phyloP scores from a whole-genome alignment of 73 alveolate genomes.

The Uronychia binucleata region DNA sequence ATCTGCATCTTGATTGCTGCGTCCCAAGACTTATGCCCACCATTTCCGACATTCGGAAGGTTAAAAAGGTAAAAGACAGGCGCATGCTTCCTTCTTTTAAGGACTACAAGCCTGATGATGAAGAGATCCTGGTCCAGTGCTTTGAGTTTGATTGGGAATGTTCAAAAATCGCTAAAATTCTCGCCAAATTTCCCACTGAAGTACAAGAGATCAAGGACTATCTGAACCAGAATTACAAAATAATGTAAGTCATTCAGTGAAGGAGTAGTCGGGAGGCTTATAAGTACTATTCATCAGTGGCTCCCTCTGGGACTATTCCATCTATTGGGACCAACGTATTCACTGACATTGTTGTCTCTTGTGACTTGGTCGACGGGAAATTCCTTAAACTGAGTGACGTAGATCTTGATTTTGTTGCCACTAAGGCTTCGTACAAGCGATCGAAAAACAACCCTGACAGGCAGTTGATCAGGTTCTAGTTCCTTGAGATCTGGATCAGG shows the following conservation, averaged over 20 bases:
- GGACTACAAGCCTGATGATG: constrained; percentile 38
- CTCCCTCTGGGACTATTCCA: constrained; percentile 20
- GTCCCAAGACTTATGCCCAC: constrained; percentile 15
- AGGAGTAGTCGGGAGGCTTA: constrained; percentile 39
- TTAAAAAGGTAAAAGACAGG: constrained; percentile 7
- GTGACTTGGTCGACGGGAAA: constrained; percentile 30
- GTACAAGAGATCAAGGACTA: constrained; percentile 10
- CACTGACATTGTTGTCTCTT: constrained; percentile 1
- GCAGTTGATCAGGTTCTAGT: constrained; percentile 49
- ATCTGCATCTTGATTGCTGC: constrained; percentile 8
- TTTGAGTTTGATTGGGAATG: constrained; percentile 63
- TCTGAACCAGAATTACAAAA: constrained; percentile 20
- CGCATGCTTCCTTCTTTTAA: constrained; percentile 30
- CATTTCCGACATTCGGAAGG: constrained; percentile 7
- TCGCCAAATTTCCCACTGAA: constrained; percentile 4
- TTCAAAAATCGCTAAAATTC: constrained; percentile 24
- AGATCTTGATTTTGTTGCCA: constrained; percentile 55
- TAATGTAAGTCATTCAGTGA: constrained; percentile 25
- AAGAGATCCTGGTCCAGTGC: constrained; percentile 37
- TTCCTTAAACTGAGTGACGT: constrained; percentile 38
- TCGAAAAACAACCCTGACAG: constrained; percentile 59
- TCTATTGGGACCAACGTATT: constrained; percentile 51
- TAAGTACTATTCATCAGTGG: constrained; percentile 25
- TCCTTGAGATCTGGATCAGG: constrained; percentile 52
- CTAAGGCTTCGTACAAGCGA: constrained; percentile 29